A percentile compares a stretch with the other conserved stretches of the same genome.
phyloP scores from a whole-genome alignment of 768 basidiomycete genomes.

The Austroboletus festivus region DNA sequence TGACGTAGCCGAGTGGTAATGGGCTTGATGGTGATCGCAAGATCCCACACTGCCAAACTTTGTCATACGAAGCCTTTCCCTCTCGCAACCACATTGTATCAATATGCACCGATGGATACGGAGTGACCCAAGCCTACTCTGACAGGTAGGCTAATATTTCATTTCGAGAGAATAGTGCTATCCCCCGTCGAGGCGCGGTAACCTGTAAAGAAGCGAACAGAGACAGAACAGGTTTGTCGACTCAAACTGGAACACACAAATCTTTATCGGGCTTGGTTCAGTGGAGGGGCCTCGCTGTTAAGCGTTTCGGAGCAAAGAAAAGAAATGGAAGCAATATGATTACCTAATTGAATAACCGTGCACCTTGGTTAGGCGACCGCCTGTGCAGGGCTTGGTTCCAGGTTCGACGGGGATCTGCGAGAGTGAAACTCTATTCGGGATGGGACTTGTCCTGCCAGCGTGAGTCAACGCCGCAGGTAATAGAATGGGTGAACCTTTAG shows the following conservation, averaged over 20 bases:
- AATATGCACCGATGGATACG: neutral
- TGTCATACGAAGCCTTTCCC: neutral
- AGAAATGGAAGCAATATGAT: conserved; percentile 29
- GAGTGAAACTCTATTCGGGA: conserved; percentile 12
- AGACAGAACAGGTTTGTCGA: conserved; percentile 3
- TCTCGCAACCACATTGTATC: neutral
- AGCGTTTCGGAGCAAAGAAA: conserved; percentile 23
- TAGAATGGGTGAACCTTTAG: neutral
- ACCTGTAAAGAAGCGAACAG: conserved; percentile 20
- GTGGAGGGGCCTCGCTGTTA: conserved; percentile 15
- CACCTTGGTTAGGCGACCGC: conserved; percentile 16
- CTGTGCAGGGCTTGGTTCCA: conserved; percentile 17
- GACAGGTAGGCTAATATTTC: neutral
- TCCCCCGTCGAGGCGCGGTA: conserved; percentile 16
- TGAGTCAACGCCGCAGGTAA: conserved; percentile 4
- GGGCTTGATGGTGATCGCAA: conserved; percentile 7
- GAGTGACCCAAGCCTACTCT: neutral
- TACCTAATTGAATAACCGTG: conserved; percentile 22
- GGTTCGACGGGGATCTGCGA: conserved; percentile 25
- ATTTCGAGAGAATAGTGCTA: neutral
- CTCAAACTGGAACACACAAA: conserved; percentile 8
- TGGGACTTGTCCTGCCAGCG: neutral
- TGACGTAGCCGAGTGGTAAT: conserved; percentile 17
- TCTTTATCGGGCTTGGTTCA: conserved; percentile 10
- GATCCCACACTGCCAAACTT: neutral